These are phyloP conservation scores for Fusarium dlaminii DNA, from an alignment of 2,329 filamentous ascomycete genomes.

Conservation along the genomic window DNA sequence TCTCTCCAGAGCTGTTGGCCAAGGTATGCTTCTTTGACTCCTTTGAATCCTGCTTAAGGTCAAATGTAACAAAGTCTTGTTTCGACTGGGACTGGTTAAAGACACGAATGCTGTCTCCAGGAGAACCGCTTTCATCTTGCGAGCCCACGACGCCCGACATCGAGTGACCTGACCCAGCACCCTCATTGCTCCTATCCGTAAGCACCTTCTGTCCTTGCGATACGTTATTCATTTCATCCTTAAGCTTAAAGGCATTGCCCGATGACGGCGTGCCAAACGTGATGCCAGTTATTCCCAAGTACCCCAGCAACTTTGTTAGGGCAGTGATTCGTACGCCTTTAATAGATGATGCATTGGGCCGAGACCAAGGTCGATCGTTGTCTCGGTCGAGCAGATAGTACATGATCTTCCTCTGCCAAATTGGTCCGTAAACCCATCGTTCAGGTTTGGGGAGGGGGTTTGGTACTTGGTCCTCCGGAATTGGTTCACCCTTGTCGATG, in stretches of 20 bases:
- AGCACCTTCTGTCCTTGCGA: background rate
- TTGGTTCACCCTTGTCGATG: background rate
- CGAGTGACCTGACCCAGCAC: background rate
- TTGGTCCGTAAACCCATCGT: background rate
- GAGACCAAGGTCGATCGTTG: background rate
- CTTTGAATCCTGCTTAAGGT: background rate
- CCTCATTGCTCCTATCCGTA: background rate
- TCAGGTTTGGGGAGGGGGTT: background rate
- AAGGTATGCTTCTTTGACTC: background rate
- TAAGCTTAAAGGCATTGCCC: background rate
- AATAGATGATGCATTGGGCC: background rate
- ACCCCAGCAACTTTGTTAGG: background rate
- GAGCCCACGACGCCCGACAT: background rate
- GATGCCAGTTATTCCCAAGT: background rate
- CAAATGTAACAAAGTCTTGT: background rate
- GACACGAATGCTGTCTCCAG: background rate
- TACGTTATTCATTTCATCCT: background rate
- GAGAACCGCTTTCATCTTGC: background rate
- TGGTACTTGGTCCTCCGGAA: background rate
- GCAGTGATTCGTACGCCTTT: background rate
- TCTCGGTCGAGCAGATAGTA: background rate
- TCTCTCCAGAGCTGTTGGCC: background rate
- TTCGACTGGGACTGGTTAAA: background rate
- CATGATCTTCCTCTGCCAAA: background rate
- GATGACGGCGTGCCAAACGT: background rate